Evolutionary conservation across 768 basidiomycete species (phyloP), one percentile per base, ranked within the genome.

Genomic region (Phylloporus sp.): DNA sequence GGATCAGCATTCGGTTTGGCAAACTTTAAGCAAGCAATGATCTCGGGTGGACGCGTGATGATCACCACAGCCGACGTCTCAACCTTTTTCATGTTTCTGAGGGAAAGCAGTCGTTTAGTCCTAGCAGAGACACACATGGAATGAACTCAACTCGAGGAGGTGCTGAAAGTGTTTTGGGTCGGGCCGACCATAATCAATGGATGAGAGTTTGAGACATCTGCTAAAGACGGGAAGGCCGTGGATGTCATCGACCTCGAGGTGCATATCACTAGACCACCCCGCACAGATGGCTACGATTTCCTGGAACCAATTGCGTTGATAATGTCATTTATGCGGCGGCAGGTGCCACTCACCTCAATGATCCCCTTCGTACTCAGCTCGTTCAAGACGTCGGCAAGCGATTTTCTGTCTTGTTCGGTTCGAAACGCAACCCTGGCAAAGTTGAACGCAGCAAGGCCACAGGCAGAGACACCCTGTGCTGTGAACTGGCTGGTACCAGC

Each of bases 1-100:
- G 27, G 23, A 13, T 11, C 2, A 6, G 47, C 31, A 16, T 46
- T 20, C 5, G 41, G 11, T 29, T 39, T 58, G 29, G 55, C 47
- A 34, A 73, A 57, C 52, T 69, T 72, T 53, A 84, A 60, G 59
- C 82, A 79, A 16, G 78, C 73, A 12, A 87, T 64, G 47, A 87
- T 86, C 60, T 87, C 86, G 0, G 86, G 85, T 31, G 86, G 84
- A 20, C 84, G 82, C 0, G 86, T 88, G 53, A 88, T 80, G 45
- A 86, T 72, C 31, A 47, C 76, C 77, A 40, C 73, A 51, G 45
- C 72, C 61, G 53, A 65, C 27, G 20, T 59, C 40, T 49, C 59
- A 2, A 49, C 51, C 11, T 29, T 49, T 20, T 49, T 62, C 64
- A 63, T 59, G 20, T 52, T 56, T 47, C 66, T 76, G 59, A n/a